Percentiles rank a stretch among this genome's conserved stretches.
Evolutionary conservation across 306 rosid genomes (phyloP).

Genomic region (Mimosa bimucronata): DNA sequence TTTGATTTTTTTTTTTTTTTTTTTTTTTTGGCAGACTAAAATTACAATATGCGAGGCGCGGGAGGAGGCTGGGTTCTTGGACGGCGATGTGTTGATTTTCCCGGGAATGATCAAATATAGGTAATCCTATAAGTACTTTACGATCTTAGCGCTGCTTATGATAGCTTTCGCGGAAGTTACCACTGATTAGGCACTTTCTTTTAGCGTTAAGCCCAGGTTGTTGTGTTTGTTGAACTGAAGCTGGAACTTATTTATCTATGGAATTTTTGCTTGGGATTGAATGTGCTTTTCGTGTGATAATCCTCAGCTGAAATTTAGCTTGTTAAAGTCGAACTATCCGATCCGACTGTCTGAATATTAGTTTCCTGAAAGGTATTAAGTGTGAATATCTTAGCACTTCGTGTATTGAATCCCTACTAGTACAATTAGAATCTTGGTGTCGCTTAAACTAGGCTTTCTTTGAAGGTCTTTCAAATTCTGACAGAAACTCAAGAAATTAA

Average conservation of each 20-base stretch:
- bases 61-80: constrained; percentile 57
- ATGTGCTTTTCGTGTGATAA: neutral
- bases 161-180: neutral
- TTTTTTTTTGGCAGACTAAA: constrained; percentile 57
- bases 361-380: neutral
- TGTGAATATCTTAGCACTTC: neutral
- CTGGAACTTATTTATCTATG: neutral
- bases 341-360: neutral
- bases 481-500: neutral
- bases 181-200: neutral
- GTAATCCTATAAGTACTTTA: constrained; percentile 35
- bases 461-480: neutral
- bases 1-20: neutral
- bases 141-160: neutral
- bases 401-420: neutral
- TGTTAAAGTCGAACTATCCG: neutral
- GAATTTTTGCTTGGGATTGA: neutral
- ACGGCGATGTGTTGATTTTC: constrained; percentile 82
- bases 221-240: constrained; percentile 4
- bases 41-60: constrained; percentile 77
- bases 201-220: neutral
- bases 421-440: neutral
- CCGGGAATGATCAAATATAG: constrained; percentile 86
- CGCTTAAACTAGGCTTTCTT: neutral
- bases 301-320: constrained; percentile 2